Evolutionary conservation across 768 basidiomycete genomes (phyloP), one percentile per base, ranked within the genome.

Genomic region (Termitomyces sp.): DNA sequence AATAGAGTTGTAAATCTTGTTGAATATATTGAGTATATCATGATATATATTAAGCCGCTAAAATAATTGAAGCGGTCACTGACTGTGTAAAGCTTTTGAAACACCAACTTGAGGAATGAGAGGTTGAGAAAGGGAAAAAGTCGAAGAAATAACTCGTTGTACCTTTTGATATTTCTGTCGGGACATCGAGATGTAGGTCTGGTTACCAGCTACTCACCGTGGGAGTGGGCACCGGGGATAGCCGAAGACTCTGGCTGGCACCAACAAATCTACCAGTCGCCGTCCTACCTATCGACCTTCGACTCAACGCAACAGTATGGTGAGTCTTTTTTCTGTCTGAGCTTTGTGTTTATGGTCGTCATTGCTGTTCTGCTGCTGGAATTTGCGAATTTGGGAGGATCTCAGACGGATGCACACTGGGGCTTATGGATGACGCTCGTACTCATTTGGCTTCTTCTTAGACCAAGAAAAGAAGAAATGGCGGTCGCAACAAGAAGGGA

Each of bases 381-480:
- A 55, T 37, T 31, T 51, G 67, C n/a, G 48, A 58, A 67, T 65
- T 54, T 59, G 14, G 61, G 16, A 53, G 59, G 59, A 64, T 61
- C 64, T 69, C 62, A 49, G 75, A 42, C 68, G 76, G 76, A 78
- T 78, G 75, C 66, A 55, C 39, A 58, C 50, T 59, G 61, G 43
- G 64, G 57, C 49, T 53, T 63, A 57, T 68, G 71, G 76, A 76
- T 76, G 75, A 71, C 67, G 65, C 55, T 59, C 59, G 46, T 57
- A 41, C 58, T 63, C 24, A 60, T 56, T 32, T 47, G 52, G 46
- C 47, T 59, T 55, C 57, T 37, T 49, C 57, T 31, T 72, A 96
- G 95, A 98, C 94, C 67, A 96, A 95, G 84, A 97, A 98, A 82
- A 88, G 95, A 92, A 89, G 95, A 91, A 94, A 92, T 83, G 88